These are phyloP conservation scores for Craspedostauros australis DNA, from an alignment of 108 stramenopile species.

Conservation along the genomic window DNA sequence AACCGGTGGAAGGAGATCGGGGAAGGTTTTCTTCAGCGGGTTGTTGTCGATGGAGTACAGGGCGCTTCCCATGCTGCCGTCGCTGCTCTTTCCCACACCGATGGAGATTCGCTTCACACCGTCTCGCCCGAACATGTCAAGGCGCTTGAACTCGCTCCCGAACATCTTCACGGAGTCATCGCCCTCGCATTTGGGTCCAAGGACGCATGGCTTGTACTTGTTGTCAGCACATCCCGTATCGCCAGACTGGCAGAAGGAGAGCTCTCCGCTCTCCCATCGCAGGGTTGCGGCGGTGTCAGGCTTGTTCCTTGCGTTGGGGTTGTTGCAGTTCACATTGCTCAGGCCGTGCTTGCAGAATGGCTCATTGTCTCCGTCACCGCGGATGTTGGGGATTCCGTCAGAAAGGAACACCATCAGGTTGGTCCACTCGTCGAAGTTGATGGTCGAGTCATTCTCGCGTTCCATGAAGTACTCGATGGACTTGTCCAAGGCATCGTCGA, in stretches of 20 bases:
- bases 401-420: constrained; percentile 29
- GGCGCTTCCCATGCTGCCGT: constrained; percentile 8
- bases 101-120: constrained; percentile 18
- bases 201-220: constrained; percentile 9
- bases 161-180: constrained; percentile 3
- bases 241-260: background rate
- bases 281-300: no score
- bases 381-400: constrained; percentile 32
- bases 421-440: background rate
- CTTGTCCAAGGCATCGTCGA: constrained; percentile 30
- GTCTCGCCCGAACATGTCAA: constrained; percentile 7
- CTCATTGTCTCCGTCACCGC: constrained; percentile 30
- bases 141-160: constrained; percentile 8
- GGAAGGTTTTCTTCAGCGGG: background rate
- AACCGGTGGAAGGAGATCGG: constrained; percentile 2
- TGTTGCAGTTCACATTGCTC: no score
- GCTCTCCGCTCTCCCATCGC: background rate
- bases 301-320: no score
- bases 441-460: background rate
- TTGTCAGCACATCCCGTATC: background rate
- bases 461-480: constrained; percentile 22
- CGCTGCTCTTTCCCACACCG: constrained; percentile 21
- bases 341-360: constrained; percentile 1
- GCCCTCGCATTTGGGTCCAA: constrained; percentile 3
- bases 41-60: constrained; percentile 17